Base-by-base conservation (phyloP, 345 rosid genomes). In the Salix koriyanagi region DNA sequence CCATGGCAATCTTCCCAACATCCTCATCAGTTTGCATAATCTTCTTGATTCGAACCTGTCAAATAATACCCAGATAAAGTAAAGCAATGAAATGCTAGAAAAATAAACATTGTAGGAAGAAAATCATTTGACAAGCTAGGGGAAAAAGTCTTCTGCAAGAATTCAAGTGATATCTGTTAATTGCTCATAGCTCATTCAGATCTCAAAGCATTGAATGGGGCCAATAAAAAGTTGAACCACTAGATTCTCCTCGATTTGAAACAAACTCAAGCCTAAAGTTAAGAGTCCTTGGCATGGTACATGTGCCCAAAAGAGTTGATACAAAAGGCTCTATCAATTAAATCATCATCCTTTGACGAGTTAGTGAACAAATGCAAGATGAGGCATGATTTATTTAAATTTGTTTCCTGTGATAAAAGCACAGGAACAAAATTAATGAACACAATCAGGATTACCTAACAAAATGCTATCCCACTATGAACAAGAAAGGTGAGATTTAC, bases 1-100 rank as follows among this genome's bases (percentile, higher is more conserved):
- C 94, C 92, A 88, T 85, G 71, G 96, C 90, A 56, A 91, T 91
- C 83, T 90, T 91, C 74, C 96, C 96, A 2, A 91, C 86, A 80
- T 90, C 96, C 25, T 91, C 93, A 83, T 91, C 94, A 70, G 92
- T 80, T 83, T 91, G 96, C 96, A 90, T 91, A 77, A 91, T 91
- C 84, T 88, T 91, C 88, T 91, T 91, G 50, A 90, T 91, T 74
- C 94, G 86, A 36, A 86, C 88, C 96, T 91, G 71, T 46, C 7
- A 48, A 50, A 46, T 44, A 46, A 70, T 26, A 26, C 15, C 73
- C 50, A 48, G 25, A 70, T 70, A n/a, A 46, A 46, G 19, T 46
- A 44, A 10, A 16, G n/a, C 4, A 34, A 28, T 70, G 26, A 16
- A 11, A 65, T 39, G 41, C n/a, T 16, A 65, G n/a, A 70, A 14